These are phyloP conservation scores for Pachyrhizus erosus DNA, from an alignment of 306 rosid genomes.

Conservation along the genomic window DNA sequence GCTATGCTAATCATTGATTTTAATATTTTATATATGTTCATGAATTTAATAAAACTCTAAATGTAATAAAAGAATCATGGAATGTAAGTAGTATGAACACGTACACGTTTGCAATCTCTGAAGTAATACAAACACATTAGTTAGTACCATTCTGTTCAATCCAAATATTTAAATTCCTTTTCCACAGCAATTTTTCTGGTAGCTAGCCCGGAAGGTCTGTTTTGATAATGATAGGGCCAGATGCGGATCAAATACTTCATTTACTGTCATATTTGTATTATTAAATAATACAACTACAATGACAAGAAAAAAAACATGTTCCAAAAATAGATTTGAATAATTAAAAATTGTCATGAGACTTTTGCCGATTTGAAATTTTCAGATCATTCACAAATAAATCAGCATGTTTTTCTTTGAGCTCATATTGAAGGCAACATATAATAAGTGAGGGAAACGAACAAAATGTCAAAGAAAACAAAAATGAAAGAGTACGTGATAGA, in stretches of 20 bases:
- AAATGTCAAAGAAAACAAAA: neutral
- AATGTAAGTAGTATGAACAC: slow-evolving; percentile 26
- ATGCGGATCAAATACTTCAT: slow-evolving; percentile 33
- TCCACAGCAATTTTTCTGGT: slow-evolving; percentile 12
- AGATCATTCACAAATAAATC: neutral
- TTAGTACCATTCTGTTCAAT: neutral
- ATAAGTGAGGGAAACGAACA: neutral
- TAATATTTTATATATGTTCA: neutral
- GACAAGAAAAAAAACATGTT: neutral
- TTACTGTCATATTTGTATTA: neutral
- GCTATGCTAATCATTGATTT: slow-evolving; percentile 20
- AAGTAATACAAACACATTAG: neutral
- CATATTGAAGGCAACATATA: neutral
- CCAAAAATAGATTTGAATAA: neutral
- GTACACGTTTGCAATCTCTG: slow-evolving; percentile 23
- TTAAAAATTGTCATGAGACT: neutral
- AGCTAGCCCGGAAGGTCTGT: slow-evolving; percentile 22
- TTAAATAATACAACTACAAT: neutral
- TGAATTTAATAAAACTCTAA: slow-evolving; percentile 5
- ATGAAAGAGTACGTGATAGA: neutral
- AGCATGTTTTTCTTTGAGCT: neutral
- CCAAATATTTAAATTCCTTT: neutral
- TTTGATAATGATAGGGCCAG: slow-evolving; percentile 39
- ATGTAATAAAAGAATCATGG: neutral
- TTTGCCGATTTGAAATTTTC: neutral